Evolutionary conservation across 495 filamentous ascomycete genomes (phyloP), one percentile per base, ranked within the genome.

Genomic region (Durotheca rogersii): DNA sequence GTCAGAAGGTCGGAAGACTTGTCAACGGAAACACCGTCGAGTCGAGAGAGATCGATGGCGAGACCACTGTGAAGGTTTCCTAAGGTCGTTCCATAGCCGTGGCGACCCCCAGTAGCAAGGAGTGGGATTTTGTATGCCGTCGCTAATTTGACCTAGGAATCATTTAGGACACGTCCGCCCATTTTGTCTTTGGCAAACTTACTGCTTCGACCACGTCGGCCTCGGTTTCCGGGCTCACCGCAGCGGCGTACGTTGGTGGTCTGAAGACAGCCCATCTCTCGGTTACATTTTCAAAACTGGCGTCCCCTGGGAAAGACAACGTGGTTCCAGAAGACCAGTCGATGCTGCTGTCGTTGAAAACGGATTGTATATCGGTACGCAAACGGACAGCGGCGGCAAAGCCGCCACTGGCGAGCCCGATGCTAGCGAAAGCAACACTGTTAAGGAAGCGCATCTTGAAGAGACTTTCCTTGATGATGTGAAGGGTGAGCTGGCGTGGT

Each of bases 101-200:
- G 68, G 16, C 66, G 57, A 0, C 56, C 62, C 0, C 62, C 64
- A 0, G 60, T 63, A 2, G 62, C 62, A 2, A 71, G 58, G 42
- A 69, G 64, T 0, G 62, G 53, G 6, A 71, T 51, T 1, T 60
- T 42, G 23, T 29, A 1, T 4, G 25, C 20, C 18, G 11, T 44
- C 0, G 45, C 49, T 9, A 45, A 1, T 34, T 49, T 48, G 2
- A 56, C 33, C 52, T 56, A 15, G 2, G 21, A 16, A 16, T 35
- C 11, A 35, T 16, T 35, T 45, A 25, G 17, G 15, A 7, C 4
- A 34, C 1, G 4, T 11, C 15, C 16, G 19, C 4, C 3, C 7
- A 6, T 4, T 20, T 3, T 1, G 20, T 2, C 9, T 21, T n/a
- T 34, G 29, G 23, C 23, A 27, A 4, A 41, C 32, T 6, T 46